Evolutionary conservation across 2,329 filamentous ascomycete genomes (phyloP).

Genomic region (Rhinocladiella mackenziei): DNA sequence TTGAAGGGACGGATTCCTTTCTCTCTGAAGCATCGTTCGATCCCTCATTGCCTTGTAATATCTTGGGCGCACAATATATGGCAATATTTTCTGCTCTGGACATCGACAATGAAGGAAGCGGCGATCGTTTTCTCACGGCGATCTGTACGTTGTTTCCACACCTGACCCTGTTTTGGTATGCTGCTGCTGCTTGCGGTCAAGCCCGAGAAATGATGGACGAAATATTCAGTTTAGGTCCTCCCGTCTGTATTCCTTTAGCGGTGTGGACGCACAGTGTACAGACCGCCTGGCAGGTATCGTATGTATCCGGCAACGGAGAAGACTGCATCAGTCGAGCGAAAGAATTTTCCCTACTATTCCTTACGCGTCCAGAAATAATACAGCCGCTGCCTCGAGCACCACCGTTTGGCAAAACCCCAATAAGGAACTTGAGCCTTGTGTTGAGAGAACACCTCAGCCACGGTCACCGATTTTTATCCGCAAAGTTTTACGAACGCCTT

Average conservation of each 20-base stretch:
- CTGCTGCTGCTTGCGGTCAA: slow-evolving; percentile 5
- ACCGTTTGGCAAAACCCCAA: slow-evolving; percentile 2
- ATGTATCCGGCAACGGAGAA: not conserved
- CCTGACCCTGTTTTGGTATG: slow-evolving; percentile 2
- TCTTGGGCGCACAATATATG: slow-evolving; percentile 2
- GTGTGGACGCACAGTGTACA: not conserved
- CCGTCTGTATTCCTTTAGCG: not conserved
- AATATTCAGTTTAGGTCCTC: slow-evolving; percentile 1
- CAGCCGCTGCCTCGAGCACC: slow-evolving; percentile 2
- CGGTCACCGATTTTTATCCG: not conserved
- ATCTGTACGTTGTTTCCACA: slow-evolving; percentile 1
- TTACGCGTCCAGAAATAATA: slow-evolving; percentile 1
- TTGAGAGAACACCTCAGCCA: slow-evolving; percentile 1
- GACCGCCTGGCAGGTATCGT: slow-evolving; percentile 3
- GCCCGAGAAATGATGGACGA: slow-evolving; percentile 3
- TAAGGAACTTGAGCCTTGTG: not conserved
- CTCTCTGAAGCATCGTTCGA: slow-evolving; percentile 1
- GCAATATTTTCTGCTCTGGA: slow-evolving; percentile 4
- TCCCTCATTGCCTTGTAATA: slow-evolving; percentile 4
- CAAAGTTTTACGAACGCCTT: slow-evolving; percentile 1
- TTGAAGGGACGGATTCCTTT: not conserved
- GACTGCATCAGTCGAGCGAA: not conserved
- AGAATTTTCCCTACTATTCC: slow-evolving; percentile 1
- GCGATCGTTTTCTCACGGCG: not conserved
- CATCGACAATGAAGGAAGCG: not conserved